phyloP scores from a whole-genome alignment of 2,329 filamentous ascomycete species.

The Lojkania enalia region DNA sequence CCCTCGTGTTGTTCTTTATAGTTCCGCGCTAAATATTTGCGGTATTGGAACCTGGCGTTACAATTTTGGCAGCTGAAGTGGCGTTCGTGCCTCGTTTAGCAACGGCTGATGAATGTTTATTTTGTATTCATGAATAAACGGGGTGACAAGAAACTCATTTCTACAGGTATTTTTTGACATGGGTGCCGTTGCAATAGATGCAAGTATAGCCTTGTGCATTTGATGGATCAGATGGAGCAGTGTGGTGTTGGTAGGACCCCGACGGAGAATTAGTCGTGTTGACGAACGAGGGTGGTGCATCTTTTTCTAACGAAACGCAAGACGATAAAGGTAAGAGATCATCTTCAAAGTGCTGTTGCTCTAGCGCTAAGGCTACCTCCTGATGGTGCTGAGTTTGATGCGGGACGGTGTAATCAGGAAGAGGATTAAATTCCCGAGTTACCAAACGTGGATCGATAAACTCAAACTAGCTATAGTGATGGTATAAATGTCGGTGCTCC shows the following conservation, averaged over 20 bases:
- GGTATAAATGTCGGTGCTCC: neutral
- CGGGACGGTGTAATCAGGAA: neutral
- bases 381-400: neutral
- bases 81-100: neutral
- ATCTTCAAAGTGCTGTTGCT: neutral
- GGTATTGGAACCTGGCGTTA: neutral
- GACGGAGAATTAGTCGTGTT: neutral
- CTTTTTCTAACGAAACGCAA: neutral
- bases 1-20: neutral
- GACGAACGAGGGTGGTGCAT: neutral
- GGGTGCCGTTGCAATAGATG: neutral
- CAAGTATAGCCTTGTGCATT: neutral
- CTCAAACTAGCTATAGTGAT: slow-evolving; percentile 1
- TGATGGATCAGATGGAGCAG: neutral
- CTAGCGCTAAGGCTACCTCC: neutral
- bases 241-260: neutral
- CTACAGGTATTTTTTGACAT: neutral
- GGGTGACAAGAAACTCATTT: neutral
- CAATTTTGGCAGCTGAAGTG: neutral
- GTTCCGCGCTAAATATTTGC: neutral
- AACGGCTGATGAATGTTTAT: neutral
- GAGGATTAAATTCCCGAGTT: neutral
- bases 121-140: neutral
- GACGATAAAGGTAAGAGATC: neutral
- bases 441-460: neutral